Evolutionary conservation across 495 filamentous ascomycete genomes (phyloP).

Genomic region (Annulohypoxylon maeteangense): DNA sequence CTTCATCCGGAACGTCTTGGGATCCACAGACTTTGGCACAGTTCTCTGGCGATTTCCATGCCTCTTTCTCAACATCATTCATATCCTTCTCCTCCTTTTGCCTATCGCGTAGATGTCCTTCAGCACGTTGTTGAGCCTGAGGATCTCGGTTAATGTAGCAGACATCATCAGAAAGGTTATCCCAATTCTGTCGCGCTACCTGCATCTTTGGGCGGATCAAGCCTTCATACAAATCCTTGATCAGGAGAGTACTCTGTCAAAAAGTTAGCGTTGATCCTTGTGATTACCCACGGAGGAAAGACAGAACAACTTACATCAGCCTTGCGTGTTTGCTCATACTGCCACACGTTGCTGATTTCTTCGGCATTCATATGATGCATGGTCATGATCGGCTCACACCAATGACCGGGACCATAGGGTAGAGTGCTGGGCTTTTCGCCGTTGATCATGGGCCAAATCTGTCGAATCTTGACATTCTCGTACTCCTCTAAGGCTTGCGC

Average conservation of each 20-base stretch:
- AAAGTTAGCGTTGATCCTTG: constrained; percentile 8
- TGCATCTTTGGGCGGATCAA: constrained; percentile 52
- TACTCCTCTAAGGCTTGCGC: constrained; percentile 55
- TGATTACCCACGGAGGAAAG: constrained; percentile 28
- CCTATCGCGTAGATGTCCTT: constrained; percentile 28
- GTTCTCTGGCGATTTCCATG: constrained; percentile 51
- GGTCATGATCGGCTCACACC: constrained; percentile 67
- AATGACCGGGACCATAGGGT: constrained; percentile 57
- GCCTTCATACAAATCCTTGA: constrained; percentile 55
- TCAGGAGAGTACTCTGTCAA: constrained; percentile 49
- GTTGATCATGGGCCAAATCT: constrained; percentile 64
- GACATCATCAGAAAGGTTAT: constrained; percentile 57
- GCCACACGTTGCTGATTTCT: constrained; percentile 51
- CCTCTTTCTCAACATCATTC: constrained; percentile 50
- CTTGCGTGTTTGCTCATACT: constrained; percentile 52
- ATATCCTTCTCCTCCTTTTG: constrained; percentile 51
- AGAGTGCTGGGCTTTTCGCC: constrained; percentile 57
- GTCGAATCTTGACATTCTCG: constrained; percentile 53
- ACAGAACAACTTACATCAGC: constrained; percentile 44
- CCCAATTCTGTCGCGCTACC: constrained; percentile 53
- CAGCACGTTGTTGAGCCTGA: constrained; percentile 38
- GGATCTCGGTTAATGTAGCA: constrained; percentile 50
- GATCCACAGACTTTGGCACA: constrained; percentile 56
- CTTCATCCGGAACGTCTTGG: constrained; percentile 46
- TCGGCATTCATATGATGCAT: constrained; percentile 62